phyloP scores from a whole-genome alignment of 441 rosid genomes.

The Erodium trifolium region DNA sequence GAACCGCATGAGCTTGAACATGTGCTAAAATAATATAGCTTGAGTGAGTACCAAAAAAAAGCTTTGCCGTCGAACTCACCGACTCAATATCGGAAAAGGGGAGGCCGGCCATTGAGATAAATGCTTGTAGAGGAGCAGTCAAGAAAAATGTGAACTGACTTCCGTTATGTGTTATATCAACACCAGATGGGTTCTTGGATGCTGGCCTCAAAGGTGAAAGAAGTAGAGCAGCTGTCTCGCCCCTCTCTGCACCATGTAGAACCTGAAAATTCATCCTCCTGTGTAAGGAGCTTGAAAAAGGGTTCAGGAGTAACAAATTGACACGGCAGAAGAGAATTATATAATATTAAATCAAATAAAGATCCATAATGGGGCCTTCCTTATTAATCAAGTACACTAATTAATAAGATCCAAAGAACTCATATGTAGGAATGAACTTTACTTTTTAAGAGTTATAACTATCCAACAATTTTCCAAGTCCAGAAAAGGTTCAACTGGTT shows the following conservation, averaged over 20 bases:
- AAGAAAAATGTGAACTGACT: slow-evolving; percentile 91
- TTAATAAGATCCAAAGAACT: too few species aligned
- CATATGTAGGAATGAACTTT: too few species aligned
- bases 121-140: slow-evolving; percentile 77
- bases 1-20: slow-evolving; percentile 8
- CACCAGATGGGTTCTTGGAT: slow-evolving; percentile 37
- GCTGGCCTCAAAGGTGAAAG: slow-evolving; percentile 71
- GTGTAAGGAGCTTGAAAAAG: slow-evolving; percentile 13
- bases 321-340: too few species aligned
- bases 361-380: too few species aligned
- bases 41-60: not conserved
- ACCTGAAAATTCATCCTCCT: slow-evolving; percentile 37
- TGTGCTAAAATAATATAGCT: not conserved
- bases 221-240: slow-evolving; percentile 73
- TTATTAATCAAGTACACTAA: too few species aligned
- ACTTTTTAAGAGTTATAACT: too few species aligned
- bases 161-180: slow-evolving; percentile 33
- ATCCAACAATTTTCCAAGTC: too few species aligned
- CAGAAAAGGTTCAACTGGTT: too few species aligned
- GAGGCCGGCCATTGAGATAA: slow-evolving; percentile 68
- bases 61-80: slow-evolving; percentile 37
- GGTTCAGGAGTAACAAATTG: too few species aligned
- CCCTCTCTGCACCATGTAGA: slow-evolving; percentile 78
- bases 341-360: too few species aligned
- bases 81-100: slow-evolving; percentile 33